Conservation (phyloP, 352 stramenopile genomes). For the Phytophthora sojae region DNA sequence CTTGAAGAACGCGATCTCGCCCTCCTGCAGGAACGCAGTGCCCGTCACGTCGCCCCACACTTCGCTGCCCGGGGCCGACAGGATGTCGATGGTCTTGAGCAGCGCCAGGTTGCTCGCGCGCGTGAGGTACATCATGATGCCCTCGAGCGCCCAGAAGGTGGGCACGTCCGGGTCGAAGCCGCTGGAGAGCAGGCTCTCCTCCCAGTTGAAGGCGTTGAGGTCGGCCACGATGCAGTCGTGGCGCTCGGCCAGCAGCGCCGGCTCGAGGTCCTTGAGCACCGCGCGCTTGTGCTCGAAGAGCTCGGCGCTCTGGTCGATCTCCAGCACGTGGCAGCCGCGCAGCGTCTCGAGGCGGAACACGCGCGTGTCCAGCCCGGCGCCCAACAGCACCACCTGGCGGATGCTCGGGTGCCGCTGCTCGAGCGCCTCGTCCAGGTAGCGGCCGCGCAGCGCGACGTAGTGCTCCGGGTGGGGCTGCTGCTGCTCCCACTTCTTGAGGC, state of each 20-base stretch:
- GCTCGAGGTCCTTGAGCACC: conserved; percentile 39
- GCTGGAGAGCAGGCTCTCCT: conserved; percentile 43
- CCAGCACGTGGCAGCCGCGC: conserved; percentile 49
- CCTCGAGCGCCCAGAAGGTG: conserved; percentile 69
- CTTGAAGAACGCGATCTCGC: conserved; percentile 32
- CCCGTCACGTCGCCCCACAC: conserved; percentile 61
- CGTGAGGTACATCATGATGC: conserved; percentile 56
- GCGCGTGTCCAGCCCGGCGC: conserved; percentile 55
- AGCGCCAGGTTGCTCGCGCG: conserved; percentile 50
- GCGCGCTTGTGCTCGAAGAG: conserved; percentile 56
- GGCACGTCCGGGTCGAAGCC: conserved; percentile 53
- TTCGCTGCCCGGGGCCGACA: conserved; percentile 55
- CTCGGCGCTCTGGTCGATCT: conserved; percentile 54
- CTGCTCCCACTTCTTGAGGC: conserved; percentile 30
- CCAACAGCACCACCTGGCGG: conserved; percentile 64
- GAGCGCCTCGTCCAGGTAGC: conserved; percentile 65
- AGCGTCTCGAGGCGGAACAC: conserved; percentile 58
- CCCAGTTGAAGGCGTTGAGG: conserved; percentile 60
- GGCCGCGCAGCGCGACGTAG: conserved; percentile 48
- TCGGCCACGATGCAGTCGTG: conserved; percentile 57
- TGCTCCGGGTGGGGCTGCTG: conserved; percentile 33
- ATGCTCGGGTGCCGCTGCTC: conserved; percentile 41
- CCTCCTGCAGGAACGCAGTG: conserved; percentile 24
- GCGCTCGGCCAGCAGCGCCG: conserved; percentile 41
- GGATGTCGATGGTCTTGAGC: conserved; percentile 58